Base-by-base conservation (phyloP, 441 rosid species). In the Lepidium campestre region DNA sequence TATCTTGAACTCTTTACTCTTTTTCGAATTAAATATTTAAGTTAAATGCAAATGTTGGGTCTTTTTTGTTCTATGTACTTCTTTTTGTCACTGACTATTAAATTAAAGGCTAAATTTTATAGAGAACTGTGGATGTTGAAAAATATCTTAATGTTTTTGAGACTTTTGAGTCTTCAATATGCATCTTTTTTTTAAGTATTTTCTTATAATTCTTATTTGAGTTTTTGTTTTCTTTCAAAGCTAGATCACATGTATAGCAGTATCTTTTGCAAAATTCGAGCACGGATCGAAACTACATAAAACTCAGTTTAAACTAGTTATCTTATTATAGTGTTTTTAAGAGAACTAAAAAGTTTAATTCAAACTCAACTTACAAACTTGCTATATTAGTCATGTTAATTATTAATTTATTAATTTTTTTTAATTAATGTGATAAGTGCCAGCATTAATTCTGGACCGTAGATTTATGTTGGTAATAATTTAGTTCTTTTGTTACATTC, bases 211-310 rank as follows among this genome's bases (percentile, higher is more conserved):
- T 60, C 44, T 47, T 34, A 42, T 35, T 56, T 53, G 52, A 46
- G 57, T 48, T 31, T 64, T 71, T 63, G 65, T 56, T 63, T 71
- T 57, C 70, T 64, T 39, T 22, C 70, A 57, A 56, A 37, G 46
- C 57, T 63, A 56, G 3, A 64, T 64, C 65, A 71, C 70, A 71
- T 71, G 70, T 37, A 37, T 29, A 36, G 10, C 53, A 50, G 29
- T 22, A 32, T 50, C 45, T 59, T 55, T 15, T 7, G 14, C 3
- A 41, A 39, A 41, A 14, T 41, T 15, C 17, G 45, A 14, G 19
- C 11, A 17, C 12, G 17, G 4, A 42, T 15, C 15, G 10, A 42
- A 42, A 15, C 46, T 41, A 41, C 4, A 14, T 14, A 14, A 41
- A 41, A 14, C 15, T 41, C 46, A 41, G 17, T n/a, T 41, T 14